Base-by-base conservation (phyloP, 306 rosid species). In the Medicago arabica region DNA sequence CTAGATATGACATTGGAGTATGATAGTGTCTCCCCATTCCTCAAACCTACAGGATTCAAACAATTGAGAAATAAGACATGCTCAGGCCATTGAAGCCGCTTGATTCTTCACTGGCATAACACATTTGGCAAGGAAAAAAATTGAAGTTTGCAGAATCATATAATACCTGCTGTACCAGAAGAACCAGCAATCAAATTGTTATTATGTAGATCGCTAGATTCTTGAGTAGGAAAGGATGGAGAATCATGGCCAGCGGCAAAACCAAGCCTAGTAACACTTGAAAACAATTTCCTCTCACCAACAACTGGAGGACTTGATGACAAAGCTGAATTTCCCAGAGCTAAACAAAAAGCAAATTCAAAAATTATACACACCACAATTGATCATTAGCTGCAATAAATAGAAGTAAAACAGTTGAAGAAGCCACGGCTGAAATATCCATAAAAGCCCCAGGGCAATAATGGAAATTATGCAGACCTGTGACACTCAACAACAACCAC, bases 201-300 rank as follows among this genome's bases (percentile, higher is more conserved):
- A 39, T 58, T 69, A 25, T 72, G 75, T 57, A 25, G 55, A 65
- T 85, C 74, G 75, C 71, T 84, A 21, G 81, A 82, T 72, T 88
- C 97, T 83, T 86, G 97, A 47, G 81, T 75, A 81, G 85, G 92
- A 73, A 95, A 78, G 80, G 90, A 69, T 18, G 97, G 97, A 78
- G 96, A 92, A 82, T 92, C 97, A 63, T 95, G 97, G n/a, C 57
- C 97, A 28, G 98, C 97, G 63, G 97, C 97, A 75, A 92, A 95
- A 71, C 98, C 98, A 65, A 92, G 93, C 83, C 77, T 86, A 2
- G 98, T 90, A 64, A 95, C 98, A 58, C 73, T 95, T 12, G 97
- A 95, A 74, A 95, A 95, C 64, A 89, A 87, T 57, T 74, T 86
- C 80, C 96, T 86, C 80, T 86, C 97, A 62, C 88, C 96, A 60